Evolutionary conservation across 2,329 filamentous ascomycete genomes (phyloP), one percentile per base, ranked within the genome.

Genomic region (Diaporthe helianthi): DNA sequence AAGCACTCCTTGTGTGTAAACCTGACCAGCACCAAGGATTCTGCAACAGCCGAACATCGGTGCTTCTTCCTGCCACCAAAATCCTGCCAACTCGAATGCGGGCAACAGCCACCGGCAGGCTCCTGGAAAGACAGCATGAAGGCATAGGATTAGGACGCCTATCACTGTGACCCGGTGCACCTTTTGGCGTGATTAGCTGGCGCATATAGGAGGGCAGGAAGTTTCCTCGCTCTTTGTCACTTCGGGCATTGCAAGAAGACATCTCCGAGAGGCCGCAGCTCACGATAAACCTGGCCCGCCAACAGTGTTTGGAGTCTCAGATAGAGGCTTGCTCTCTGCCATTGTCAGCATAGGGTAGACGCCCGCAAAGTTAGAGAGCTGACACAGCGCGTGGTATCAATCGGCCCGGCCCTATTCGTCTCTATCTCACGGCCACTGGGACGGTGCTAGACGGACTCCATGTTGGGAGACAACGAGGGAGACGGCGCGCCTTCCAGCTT

Each of bases 1-100:
- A 63, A 33, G 58, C 17, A 33, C n/a, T 63, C 29, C 44, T 49
- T 63, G 58, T 63, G n/a, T n/a, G 44, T 26, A 6, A 17, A 44
- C n/a, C 17, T 22, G 6, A 12, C 13, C 26, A 63, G n/a, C 13
- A 29, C n/a, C 31, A 3, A 19, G 44, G 22, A 24, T 19, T n/a
- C 29, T 63, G 3, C 41, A 15, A 36, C 22, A 36, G 19, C 13
- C 36, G n/a, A 49, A 4, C 26, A 41, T 17, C 26, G 13, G 13
- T 12, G 26, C 12, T 12, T 44, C 47, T 26, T 22, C 13, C 1
- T 36, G 17, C 36, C 13, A 19, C 31, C 15, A 36, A 63, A 12
- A 29, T 24, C 19, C 41, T 63, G 12, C 29, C 29, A 49, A 19
- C 13, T 17, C 29, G 44, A 36, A 49, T 13, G 6, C 17, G 44